Evolutionary conservation across 2,329 filamentous ascomycete genomes (phyloP), one percentile per base, ranked within the genome.

Genomic region (Aureobasidium sp.): DNA sequence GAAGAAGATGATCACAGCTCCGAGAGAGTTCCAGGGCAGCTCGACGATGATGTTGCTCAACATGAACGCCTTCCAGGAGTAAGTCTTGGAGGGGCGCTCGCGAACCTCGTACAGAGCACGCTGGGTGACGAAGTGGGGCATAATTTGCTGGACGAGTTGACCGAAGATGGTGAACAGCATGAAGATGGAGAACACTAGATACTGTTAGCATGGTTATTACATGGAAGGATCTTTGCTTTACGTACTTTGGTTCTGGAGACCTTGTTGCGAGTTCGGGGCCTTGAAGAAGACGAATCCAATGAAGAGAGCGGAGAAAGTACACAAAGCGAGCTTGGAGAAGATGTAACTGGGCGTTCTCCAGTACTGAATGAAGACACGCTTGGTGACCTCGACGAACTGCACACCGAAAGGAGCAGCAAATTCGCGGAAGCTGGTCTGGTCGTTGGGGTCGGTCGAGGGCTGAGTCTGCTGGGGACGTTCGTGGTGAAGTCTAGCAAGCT

Each of bases 321-420:
- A 90, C 21, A 95, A 85, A 1, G 81, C 77, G 0, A 81, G 72
- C 79, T 96, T 96, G 69, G 89, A 87, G 78, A 93, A 95, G 74
- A 96, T 92, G 78, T 96, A 96, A 5, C 86, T 83, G 0, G 91
- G 91, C 0, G 87, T 92, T 63, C 91, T 88, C 91, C 91, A 96
- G 81, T 94, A 95, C 73, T 96, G 91, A 71, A 92, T 84, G 79
- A 94, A 94, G 30, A 94, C 88, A 69, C 91, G 90, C 66, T 82
- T 73, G 21, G 84, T 81, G 62, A 90, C 89, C 69, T 86, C 81
- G 61, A 75, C 77, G 45, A 93, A 77, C 73, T 96, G 91, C 8
- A 78, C 70, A 44, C 67, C 69, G 71, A 95, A 90, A 0, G 88
- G 84, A 5, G 90, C 89, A 3, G 91, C 91, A 64, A 96, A 96